Evolutionary conservation across 495 filamentous ascomycete species (phyloP), one percentile per base, ranked within the genome.

Genomic region (Neurospora sp.): DNA sequence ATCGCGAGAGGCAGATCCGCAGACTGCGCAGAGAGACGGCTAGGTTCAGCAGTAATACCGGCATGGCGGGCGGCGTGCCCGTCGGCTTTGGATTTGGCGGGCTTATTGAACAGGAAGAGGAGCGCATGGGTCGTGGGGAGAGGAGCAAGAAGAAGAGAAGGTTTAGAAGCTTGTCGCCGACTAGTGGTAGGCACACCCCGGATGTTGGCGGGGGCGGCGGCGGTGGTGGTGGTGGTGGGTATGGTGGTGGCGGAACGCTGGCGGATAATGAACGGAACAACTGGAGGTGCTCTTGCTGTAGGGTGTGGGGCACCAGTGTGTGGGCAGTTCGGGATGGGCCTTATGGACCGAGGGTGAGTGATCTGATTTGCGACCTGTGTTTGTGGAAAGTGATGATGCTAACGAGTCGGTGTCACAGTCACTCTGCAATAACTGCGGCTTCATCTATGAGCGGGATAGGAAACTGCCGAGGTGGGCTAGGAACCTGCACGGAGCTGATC

Each of bases 311-410:
- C 40, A 90, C 90, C 40, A 90, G 93, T 7, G 92, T 97, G 37
- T 99, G 96, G 96, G 94, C 91, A 71, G 95, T 98, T 11, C 83
- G 95, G 78, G 96, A 99, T 78, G 96, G 96, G 31, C 96, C 96
- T 20, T 84, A 87, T 75, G 96, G 95, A 61, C 87, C 90, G 71
- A 90, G 93, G 81, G 95, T 98, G 87, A 86, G 89, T 83, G 37
- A 39, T 70, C 46, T 35, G 27, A 27, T 27, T 27, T 27, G 27
- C 27, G 27, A 27, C 27, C 27, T 27, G 2, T 27, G 27, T 27
- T 27, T 3, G 27, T 27, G 27, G 27, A 27, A 27, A 27, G 27
- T 27, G 27, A 27, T 27, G 27, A 27, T 72, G 68, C 18, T n/a
- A 38, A 38, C 74, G 74, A 72, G 72, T 46, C 22, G 16, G 61